Evolutionary conservation across 2,329 filamentous ascomycete species (phyloP).

Genomic region (Daldinia sp.): DNA sequence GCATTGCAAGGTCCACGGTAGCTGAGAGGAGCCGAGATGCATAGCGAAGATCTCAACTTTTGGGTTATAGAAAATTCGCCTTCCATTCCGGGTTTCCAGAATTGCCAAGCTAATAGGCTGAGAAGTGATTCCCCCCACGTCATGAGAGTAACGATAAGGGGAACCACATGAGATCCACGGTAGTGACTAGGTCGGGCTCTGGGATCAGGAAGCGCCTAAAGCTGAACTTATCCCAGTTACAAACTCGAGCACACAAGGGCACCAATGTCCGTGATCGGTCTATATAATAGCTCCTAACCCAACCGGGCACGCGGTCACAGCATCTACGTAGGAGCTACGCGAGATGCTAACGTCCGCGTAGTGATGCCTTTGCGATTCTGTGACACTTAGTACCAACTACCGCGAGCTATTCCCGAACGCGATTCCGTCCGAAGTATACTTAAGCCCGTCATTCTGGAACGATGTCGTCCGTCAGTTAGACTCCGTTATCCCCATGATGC

Average conservation of each 20-base stretch:
- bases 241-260: constrained; percentile 4
- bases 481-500: neutral
- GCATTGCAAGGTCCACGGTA: constrained; percentile 22
- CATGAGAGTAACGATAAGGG: constrained; percentile 23
- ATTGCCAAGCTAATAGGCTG: constrained; percentile 28
- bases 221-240: constrained; percentile 8
- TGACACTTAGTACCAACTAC: constrained; percentile 9
- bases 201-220: constrained; percentile 9
- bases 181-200: neutral
- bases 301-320: neutral
- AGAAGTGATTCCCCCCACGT: constrained; percentile 18
- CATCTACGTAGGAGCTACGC: constrained; percentile 9
- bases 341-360: neutral
- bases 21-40: constrained; percentile 14
- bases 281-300: constrained; percentile 4
- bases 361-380: constrained; percentile 7
- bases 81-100: constrained; percentile 20
- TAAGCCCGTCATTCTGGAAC: constrained; percentile 8
- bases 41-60: constrained; percentile 35
- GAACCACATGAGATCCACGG: constrained; percentile 1
- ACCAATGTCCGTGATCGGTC: constrained; percentile 9
- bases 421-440: neutral
- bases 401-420: neutral
- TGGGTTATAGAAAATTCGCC: constrained; percentile 23
- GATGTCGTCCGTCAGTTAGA: neutral